These are phyloP conservation scores for Stipa capillata DNA, from an alignment of 176 grass and related monocot genomes.

Conservation along the genomic window DNA sequence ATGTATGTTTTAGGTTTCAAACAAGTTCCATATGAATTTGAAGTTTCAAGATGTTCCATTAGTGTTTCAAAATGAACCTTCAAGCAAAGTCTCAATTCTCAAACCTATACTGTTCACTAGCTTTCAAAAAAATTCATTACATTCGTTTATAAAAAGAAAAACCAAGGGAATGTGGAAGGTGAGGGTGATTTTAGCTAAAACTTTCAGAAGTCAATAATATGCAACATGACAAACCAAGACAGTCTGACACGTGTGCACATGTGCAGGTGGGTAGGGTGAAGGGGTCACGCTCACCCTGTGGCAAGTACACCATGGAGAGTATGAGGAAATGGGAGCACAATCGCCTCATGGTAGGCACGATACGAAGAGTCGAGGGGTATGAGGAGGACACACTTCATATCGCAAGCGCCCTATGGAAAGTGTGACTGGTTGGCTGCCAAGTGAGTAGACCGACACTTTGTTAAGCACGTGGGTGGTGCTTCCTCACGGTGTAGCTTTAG, in stretches of 20 bases:
- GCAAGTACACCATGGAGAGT: not conserved
- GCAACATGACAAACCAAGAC: not conserved
- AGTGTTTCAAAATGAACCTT: no score
- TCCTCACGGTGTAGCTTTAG: no score
- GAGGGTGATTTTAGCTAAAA: not conserved
- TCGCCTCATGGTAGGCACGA: no score
- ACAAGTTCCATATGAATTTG: no score
- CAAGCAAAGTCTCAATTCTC: no score
- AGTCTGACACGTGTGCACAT: not conserved
- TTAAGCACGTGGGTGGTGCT: not conserved
- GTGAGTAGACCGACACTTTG: not conserved
- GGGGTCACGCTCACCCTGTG: not conserved
- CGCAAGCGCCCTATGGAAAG: not conserved
- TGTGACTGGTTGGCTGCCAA: not conserved
- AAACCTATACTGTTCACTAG: no score
- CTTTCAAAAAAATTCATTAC: no score
- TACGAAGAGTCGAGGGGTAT: not conserved
- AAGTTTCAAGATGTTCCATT: no score
- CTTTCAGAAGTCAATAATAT: not conserved
- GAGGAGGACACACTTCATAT: not conserved
- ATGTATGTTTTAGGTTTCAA: no score
- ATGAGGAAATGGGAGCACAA: not conserved
- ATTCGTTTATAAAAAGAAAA: no score
- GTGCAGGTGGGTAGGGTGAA: not conserved
- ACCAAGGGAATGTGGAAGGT: no score